These are phyloP conservation scores for Daphne laureola DNA, from an alignment of 441 rosid genomes.

Conservation along the genomic window DNA sequence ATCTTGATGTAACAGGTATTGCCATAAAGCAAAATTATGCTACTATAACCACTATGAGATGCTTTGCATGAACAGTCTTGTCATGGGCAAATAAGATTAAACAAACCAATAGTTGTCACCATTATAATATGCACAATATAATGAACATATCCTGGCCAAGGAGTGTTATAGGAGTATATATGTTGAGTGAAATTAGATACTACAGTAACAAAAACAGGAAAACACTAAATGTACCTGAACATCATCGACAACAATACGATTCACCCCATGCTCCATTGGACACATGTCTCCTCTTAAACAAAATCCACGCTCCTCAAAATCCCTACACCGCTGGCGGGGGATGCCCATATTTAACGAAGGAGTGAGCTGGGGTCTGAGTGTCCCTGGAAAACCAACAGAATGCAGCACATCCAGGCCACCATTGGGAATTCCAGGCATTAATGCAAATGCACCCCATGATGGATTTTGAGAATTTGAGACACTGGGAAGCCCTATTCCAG, in stretches of 20 bases:
- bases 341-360: slow-evolving; percentile 67
- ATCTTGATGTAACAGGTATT: too few species aligned
- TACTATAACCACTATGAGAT: too few species aligned
- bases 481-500: slow-evolving; percentile 69
- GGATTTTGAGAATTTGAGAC: slow-evolving; percentile 56
- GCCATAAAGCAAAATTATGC: too few species aligned
- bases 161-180: too few species aligned
- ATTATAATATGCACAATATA: too few species aligned
- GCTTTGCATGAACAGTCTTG: too few species aligned
- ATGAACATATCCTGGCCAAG: too few species aligned
- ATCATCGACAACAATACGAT: slow-evolving; percentile 96
- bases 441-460: slow-evolving; percentile 79
- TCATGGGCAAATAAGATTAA: too few species aligned
- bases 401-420: slow-evolving; percentile 78
- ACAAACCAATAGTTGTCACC: too few species aligned
- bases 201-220: neutral
- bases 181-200: too few species aligned
- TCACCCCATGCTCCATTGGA: slow-evolving; percentile 99
- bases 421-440: slow-evolving; percentile 67
- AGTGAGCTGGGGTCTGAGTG: slow-evolving; percentile 56
- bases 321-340: slow-evolving; percentile 84
- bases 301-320: slow-evolving; percentile 99
- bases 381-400: slow-evolving; percentile 65
- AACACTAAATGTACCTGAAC: slow-evolving; percentile 62
- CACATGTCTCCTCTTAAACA: slow-evolving; percentile 99